Evolutionary conservation across 1,139 yeast species (phyloP).

Genomic region (Hemisphaericaspora xylanilytica): DNA sequence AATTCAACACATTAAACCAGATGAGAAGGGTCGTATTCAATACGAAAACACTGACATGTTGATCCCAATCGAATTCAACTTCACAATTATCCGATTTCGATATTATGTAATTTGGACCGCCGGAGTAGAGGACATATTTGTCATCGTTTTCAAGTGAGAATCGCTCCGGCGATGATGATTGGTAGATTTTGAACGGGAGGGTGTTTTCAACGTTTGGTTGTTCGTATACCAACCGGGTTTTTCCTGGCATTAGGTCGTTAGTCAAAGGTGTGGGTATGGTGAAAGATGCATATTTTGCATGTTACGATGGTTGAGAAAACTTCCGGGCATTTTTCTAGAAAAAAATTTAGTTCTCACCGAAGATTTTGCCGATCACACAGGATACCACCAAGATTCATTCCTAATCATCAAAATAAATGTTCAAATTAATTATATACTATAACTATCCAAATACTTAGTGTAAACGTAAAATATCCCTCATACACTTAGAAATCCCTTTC

Average conservation of each 20-base stretch:
- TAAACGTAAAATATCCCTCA: too few relatives aligned
- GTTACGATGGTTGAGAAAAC: too few relatives aligned
- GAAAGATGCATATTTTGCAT: too few relatives aligned
- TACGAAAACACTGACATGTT: constrained; percentile 27
- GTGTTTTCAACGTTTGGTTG: constrained; percentile 46
- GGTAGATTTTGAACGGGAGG: constrained; percentile 31
- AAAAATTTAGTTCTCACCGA: too few relatives aligned
- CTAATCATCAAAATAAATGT: too few relatives aligned
- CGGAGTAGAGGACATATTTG: constrained; percentile 42
- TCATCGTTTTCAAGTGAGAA: constrained; percentile 41
- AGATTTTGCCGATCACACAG: background rate
- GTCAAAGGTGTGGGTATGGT: background rate
- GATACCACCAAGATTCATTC: too few relatives aligned
- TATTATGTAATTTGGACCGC: constrained; percentile 25
- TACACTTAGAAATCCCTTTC: too few relatives aligned
- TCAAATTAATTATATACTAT: background rate
- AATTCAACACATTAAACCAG: constrained; percentile 29
- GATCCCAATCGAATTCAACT: constrained; percentile 1
- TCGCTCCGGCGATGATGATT: constrained; percentile 39
- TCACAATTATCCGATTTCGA: background rate
- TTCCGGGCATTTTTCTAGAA: too few relatives aligned
- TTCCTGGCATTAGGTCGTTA: constrained; percentile 5
- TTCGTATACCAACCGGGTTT: constrained; percentile 28
- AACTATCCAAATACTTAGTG: too few relatives aligned
- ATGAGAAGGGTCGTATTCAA: constrained; percentile 36